Evolutionary conservation across 2,329 filamentous ascomycete species (phyloP).

Genomic region (Aureobasidium uvarum): DNA sequence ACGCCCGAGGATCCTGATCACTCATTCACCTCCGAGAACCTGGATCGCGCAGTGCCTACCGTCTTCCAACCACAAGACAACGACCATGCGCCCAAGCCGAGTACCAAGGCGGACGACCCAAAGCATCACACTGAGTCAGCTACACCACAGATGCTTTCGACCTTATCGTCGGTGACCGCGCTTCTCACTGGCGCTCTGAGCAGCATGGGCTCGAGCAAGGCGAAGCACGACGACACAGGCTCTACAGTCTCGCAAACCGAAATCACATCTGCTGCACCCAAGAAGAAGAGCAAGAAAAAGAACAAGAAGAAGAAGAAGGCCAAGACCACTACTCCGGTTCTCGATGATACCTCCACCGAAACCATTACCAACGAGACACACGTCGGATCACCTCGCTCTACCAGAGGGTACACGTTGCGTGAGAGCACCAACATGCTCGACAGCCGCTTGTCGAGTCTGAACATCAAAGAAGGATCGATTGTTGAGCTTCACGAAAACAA

Average conservation of each 20-base stretch:
- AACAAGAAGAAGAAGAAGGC: conserved; percentile 22
- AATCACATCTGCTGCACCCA: neutral
- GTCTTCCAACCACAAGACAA: neutral
- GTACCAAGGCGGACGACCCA: neutral
- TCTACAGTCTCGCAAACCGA: neutral
- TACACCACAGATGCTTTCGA: neutral
- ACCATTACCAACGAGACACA: conserved; percentile 13
- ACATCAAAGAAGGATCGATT: neutral
- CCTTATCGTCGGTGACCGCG: neutral
- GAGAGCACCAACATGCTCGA: neutral
- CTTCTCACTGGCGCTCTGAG: conserved; percentile 10
- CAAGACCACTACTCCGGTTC: neutral
- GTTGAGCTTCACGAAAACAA: neutral
- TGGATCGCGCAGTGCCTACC: neutral
- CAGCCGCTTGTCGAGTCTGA: neutral
- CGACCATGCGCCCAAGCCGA: neutral
- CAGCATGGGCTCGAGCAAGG: conserved; percentile 9
- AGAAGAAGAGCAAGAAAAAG: conserved; percentile 11
- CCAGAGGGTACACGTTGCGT: neutral
- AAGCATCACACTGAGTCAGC: neutral
- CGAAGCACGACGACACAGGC: neutral
- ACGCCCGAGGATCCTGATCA: too few relatives aligned
- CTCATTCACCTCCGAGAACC: neutral
- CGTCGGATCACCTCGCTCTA: conserved; percentile 1
- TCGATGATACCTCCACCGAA: conserved; percentile 6